Conservation (phyloP, 2,329 filamentous ascomycete genomes). For the Sporothrix mexicana region DNA sequence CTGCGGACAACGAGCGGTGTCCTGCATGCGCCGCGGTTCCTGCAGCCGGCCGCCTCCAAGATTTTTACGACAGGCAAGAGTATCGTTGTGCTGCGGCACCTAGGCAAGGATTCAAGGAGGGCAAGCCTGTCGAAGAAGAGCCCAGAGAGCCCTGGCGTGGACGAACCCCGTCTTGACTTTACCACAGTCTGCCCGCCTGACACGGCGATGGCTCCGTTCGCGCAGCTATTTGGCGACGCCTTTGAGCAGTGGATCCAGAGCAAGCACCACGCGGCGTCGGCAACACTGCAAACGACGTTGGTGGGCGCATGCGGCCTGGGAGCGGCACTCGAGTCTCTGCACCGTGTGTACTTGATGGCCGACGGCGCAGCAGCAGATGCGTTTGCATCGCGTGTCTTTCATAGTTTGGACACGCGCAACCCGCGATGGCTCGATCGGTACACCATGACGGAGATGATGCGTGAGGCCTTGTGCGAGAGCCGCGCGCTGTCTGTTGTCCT, state of each 20-base stretch:
- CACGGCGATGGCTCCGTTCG: constrained; percentile 67
- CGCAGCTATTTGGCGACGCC: constrained; percentile 72
- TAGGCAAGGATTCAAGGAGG: constrained; percentile 58
- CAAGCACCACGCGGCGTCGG: constrained; percentile 73
- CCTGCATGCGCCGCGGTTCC: constrained; percentile 74
- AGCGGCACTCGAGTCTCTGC: constrained; percentile 68
- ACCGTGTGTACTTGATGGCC: constrained; percentile 75
- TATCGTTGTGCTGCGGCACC: constrained; percentile 77
- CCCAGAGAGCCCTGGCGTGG: constrained; percentile 38
- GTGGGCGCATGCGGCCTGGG: constrained; percentile 72
- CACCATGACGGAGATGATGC: constrained; percentile 76
- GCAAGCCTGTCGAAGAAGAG: background rate
- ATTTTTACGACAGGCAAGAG: constrained; percentile 91
- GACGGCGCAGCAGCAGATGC: constrained; percentile 71
- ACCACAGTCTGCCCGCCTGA: constrained; percentile 58
- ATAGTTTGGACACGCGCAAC: constrained; percentile 69
- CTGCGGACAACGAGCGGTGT: constrained; percentile 63
- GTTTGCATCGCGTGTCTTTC: constrained; percentile 74
- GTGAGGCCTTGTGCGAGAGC: constrained; percentile 68
- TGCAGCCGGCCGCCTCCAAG: constrained; percentile 69
- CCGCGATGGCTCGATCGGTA: constrained; percentile 80
- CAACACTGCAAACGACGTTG: constrained; percentile 68
- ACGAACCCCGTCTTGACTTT: constrained; percentile 60
- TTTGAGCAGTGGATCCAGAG: constrained; percentile 79
- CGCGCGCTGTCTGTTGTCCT: constrained; percentile 37